A percentile compares a stretch with the other conserved stretches of the same genome.
These are phyloP conservation scores for Aspergillus pseudotamarii DNA, from an alignment of 2,329 filamentous ascomycete species.

Conservation along the genomic window DNA sequence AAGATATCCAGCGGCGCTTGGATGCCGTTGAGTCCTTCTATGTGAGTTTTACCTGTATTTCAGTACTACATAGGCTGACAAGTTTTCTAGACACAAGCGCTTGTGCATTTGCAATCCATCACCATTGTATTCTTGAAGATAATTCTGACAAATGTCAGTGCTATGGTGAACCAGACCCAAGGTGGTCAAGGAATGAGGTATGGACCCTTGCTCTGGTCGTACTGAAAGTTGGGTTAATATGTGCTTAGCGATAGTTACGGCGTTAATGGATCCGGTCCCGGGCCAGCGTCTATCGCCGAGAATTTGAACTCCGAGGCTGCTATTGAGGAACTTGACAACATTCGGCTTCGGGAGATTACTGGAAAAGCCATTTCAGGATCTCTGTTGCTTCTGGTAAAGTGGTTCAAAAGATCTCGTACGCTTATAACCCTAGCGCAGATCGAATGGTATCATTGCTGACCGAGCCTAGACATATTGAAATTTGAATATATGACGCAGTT, in stretches of 20 bases:
- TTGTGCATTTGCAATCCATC: slow-evolving; percentile 88
- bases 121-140: slow-evolving; percentile 91
- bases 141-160: slow-evolving; percentile 82
- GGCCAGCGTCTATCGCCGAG: slow-evolving; percentile 20
- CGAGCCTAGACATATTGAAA: slow-evolving; percentile 75
- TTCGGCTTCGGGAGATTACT: slow-evolving; percentile 81
- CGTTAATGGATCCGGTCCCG: slow-evolving; percentile 27
- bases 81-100: slow-evolving; percentile 62
- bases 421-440: slow-evolving; percentile 17
- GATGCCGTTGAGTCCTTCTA: slow-evolving; percentile 81
- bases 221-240: background rate
- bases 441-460: slow-evolving; percentile 14
- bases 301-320: slow-evolving; percentile 38
- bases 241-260: slow-evolving; percentile 28
- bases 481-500: slow-evolving; percentile 96
- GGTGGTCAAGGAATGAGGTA: slow-evolving; percentile 51
- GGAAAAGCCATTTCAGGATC: slow-evolving; percentile 91
- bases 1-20: slow-evolving; percentile 58
- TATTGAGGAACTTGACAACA: slow-evolving; percentile 78
- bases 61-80: background rate
- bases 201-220: slow-evolving; percentile 36
- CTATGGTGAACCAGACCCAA: slow-evolving; percentile 67
- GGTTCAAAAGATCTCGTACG: slow-evolving; percentile 93
- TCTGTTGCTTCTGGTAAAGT: slow-evolving; percentile 85
- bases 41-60: slow-evolving; percentile 55